Evolutionary conservation across 306 rosid species (phyloP).

Genomic region (Cicer cuneatum): DNA sequence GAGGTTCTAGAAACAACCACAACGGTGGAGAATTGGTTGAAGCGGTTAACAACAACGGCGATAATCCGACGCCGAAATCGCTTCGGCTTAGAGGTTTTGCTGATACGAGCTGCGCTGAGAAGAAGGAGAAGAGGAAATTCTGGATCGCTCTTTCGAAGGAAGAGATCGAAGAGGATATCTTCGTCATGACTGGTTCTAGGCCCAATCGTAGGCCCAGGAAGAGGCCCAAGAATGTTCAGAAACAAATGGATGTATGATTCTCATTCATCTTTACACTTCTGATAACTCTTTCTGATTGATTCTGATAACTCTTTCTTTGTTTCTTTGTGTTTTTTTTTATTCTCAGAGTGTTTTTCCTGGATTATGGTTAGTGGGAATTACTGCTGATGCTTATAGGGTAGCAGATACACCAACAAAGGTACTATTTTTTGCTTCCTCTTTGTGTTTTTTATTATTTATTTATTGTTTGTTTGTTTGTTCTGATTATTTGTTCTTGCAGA

Average conservation of each 20-base stretch:
- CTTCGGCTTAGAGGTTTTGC: conserved; percentile 72
- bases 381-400: conserved; percentile 69
- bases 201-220: conserved; percentile 87
- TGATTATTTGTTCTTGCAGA: conserved; percentile 57
- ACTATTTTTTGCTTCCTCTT: not conserved
- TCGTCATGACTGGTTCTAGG: conserved; percentile 88
- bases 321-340: not conserved
- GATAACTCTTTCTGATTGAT: not conserved
- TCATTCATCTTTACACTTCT: not conserved
- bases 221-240: conserved; percentile 88
- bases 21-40: conserved; percentile 55
- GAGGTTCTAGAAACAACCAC: conserved; percentile 44
- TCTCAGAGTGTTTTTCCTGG: conserved; percentile 85
- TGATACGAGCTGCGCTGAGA: conserved; percentile 61
- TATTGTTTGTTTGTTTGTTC: conserved; percentile 4
- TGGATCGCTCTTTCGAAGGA: conserved; percentile 95
- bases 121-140: conserved; percentile 84
- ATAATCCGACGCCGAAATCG: conserved; percentile 69
- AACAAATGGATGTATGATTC: conserved; percentile 75
- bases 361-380: conserved; percentile 83
- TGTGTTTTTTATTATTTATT: not conserved
- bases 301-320: not conserved
- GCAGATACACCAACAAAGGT: conserved; percentile 81
- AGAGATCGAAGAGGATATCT: conserved; percentile 94
- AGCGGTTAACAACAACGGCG: conserved; percentile 47